These are phyloP conservation scores for Cairneyella variabilis DNA, from an alignment of 495 filamentous ascomycete genomes.

Conservation along the genomic window DNA sequence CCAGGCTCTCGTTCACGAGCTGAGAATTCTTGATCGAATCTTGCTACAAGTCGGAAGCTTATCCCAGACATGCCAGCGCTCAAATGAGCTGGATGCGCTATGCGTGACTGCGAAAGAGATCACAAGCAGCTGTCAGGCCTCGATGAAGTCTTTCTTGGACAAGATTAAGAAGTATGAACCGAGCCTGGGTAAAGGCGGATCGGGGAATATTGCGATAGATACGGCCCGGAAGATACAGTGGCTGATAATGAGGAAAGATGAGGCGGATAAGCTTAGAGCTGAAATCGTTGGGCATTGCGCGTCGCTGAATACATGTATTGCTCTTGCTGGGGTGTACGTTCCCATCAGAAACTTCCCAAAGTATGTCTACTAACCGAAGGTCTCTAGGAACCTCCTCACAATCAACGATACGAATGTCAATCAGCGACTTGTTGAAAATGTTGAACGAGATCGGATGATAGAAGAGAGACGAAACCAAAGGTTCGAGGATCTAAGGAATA, in stretches of 20 bases:
- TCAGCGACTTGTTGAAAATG: conserved; percentile 29
- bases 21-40: conserved; percentile 27
- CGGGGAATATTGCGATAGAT: conserved; percentile 13
- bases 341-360: too few relatives aligned
- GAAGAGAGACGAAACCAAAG: not conserved
- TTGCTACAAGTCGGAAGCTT: conserved; percentile 28
- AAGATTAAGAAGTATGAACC: conserved; percentile 13
- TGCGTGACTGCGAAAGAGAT: not conserved
- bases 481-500: not conserved
- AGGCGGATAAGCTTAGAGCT: conserved; percentile 27
- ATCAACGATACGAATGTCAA: too few relatives aligned
- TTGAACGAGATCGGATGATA: not conserved
- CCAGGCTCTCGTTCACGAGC: conserved; percentile 25
- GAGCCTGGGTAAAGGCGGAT: not conserved
- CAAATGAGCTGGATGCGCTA: conserved; percentile 12
- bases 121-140: not conserved
- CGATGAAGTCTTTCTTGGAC: conserved; percentile 4
- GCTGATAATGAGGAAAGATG: conserved; percentile 26
- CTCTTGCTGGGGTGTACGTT: too few relatives aligned
- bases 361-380: too few relatives aligned
- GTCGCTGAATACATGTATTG: too few relatives aligned
- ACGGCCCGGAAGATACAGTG: conserved; percentile 29
- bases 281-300: conserved; percentile 27
- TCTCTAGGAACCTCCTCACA: too few relatives aligned
- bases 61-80: conserved; percentile 3